Evolutionary conservation across 306 rosid species (phyloP), one percentile per base, ranked within the genome.

Genomic region (Dryas octopetala): DNA sequence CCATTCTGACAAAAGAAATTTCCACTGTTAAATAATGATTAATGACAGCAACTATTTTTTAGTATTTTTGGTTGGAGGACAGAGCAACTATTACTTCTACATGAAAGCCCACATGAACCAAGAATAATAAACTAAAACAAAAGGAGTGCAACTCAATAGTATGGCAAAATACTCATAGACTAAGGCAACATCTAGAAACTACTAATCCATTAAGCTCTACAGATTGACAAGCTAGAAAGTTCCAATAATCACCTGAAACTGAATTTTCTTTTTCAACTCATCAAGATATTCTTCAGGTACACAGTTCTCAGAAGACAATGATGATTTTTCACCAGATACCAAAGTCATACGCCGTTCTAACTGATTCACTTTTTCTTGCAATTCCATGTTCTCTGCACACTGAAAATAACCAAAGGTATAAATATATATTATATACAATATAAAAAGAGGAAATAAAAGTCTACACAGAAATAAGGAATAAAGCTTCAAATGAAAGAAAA

Each of bases 261-360:
- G 97, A 74, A 90, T 83, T 87, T 96, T 92, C 91, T 78, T 92
- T 84, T 86, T 89, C 79, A 96, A 66, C 73, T 85, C 96, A 54
- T 89, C 92, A 48, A 83, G 62, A 82, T 82, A 82, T 65, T 89
- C 91, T 59, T 85, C 90, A 9, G 92, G 86, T 48, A 72, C 69
- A 78, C 65, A 60, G 8, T 81, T 84, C 67, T 85, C 89, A 9
- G 90, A 75, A 59, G 86, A 81, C 58, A 59, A 12, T 28, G 77
- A 50, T 19, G 66, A 79, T 66, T 87, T 75, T 68, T 87, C 89
- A 77, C 79, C 76, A 65, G 79, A 46, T 43, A 64, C 76, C 47
- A 83, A 74, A 78, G 89, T 83, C 76, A 92, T 71, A 57, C 80
- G 89, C 83, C 81, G 90, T 84, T 92, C 92, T 45, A 96, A 88